phyloP scores from a whole-genome alignment of 164 flowering plant species.

The Euptelea pleiosperma region DNA sequence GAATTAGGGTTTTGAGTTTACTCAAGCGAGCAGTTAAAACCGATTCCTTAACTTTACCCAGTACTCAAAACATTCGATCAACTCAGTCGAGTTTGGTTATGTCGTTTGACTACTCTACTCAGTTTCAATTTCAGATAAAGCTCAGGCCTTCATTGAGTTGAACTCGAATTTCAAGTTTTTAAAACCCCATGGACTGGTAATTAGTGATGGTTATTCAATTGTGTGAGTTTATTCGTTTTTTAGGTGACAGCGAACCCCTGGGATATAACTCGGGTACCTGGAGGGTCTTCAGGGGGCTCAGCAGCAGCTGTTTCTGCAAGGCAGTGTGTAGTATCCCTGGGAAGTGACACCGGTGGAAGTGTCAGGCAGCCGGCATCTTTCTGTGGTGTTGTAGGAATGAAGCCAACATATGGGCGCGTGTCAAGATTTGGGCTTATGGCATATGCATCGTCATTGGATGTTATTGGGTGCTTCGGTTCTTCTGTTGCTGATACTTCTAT shows the following conservation, averaged over 20 bases:
- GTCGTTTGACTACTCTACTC: background rate
- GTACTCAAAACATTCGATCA: background rate
- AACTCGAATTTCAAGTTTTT: too few species aligned
- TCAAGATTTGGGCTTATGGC: slow-evolving; percentile 99
- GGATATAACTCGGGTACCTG: slow-evolving; percentile 88
- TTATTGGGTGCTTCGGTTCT: slow-evolving; percentile 89
- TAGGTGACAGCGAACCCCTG: slow-evolving; percentile 97
- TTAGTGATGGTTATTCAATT: slow-evolving; percentile 37
- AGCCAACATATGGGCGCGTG: slow-evolving; percentile 96
- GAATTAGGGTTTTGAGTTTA: background rate
- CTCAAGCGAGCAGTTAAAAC: background rate
- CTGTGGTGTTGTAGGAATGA: slow-evolving; percentile 97
- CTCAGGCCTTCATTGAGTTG: too few species aligned
- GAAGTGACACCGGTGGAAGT: slow-evolving; percentile 99
- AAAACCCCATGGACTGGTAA: too few species aligned
- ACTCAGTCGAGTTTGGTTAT: too few species aligned
- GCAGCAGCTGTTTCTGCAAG: slow-evolving; percentile 98
- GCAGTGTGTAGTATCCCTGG: slow-evolving; percentile 87
- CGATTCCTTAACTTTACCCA: background rate
- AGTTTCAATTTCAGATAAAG: too few species aligned
- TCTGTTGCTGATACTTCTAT: slow-evolving; percentile 87
- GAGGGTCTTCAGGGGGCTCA: slow-evolving; percentile 98
- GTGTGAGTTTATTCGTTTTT: slow-evolving; percentile 34
- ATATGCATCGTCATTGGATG: slow-evolving; percentile 95
- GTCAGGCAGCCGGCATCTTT: slow-evolving; percentile 98